These are phyloP conservation scores for Cubamyces sp. DNA, from an alignment of 768 basidiomycete genomes.

Conservation along the genomic window DNA sequence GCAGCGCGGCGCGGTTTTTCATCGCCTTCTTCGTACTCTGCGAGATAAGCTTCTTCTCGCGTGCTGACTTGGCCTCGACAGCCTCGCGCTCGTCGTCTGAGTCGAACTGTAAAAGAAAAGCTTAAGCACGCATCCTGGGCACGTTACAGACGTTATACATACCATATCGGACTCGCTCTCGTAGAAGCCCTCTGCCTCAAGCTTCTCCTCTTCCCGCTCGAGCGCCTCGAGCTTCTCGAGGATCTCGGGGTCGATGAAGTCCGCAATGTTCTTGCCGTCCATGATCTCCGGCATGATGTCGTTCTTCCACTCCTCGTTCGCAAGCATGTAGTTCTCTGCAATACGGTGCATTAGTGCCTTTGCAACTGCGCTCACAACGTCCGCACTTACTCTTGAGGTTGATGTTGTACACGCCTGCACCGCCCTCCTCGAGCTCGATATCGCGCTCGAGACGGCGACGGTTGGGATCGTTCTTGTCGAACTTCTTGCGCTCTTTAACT, in stretches of 20 bases:
- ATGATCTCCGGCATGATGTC: slow-evolving; percentile 98
- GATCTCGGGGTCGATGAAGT: slow-evolving; percentile 98
- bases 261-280: slow-evolving; percentile 98
- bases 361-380: not conserved
- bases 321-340: slow-evolving; percentile 87
- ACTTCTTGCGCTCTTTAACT: slow-evolving; percentile 76
- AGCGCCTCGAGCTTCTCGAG: slow-evolving; percentile 95
- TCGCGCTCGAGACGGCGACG: slow-evolving; percentile 76
- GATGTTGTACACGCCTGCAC: slow-evolving; percentile 89
- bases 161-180: slow-evolving; percentile 88
- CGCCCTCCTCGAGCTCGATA: slow-evolving; percentile 83
- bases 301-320: slow-evolving; percentile 92
- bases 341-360: slow-evolving; percentile 3
- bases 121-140: slow-evolving; percentile 1
- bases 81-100: slow-evolving; percentile 80
- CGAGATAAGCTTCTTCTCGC: slow-evolving; percentile 69
- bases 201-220: slow-evolving; percentile 93
- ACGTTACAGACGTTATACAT: slow-evolving; percentile 30
- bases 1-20: slow-evolving; percentile 83
- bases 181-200: slow-evolving; percentile 96
- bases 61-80: slow-evolving; percentile 56
- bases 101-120: slow-evolving; percentile 42
- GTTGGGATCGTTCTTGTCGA: slow-evolving; percentile 87
- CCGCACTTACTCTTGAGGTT: slow-evolving; percentile 79
- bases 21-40: slow-evolving; percentile 83